A percentile compares a stretch with the other conserved stretches of the same genome.
Evolutionary conservation across 1,284 basidiomycete species (phyloP).

Genomic region (Papiliotrema terrestris): DNA sequence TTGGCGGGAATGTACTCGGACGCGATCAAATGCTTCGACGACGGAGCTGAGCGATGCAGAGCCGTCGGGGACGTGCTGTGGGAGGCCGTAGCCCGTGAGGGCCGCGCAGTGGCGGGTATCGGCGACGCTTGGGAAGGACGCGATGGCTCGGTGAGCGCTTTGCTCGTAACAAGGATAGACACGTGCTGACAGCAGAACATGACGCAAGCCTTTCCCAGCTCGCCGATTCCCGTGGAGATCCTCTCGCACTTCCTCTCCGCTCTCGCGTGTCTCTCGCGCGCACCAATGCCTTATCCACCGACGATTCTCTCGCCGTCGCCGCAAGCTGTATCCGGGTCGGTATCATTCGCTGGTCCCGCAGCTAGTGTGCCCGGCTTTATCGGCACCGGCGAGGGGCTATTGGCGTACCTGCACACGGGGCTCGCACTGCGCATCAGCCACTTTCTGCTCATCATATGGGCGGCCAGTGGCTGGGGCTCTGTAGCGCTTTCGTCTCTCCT

Average conservation of each 20-base stretch:
- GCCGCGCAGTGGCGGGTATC: conserved; percentile 69
- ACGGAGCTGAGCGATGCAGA: conserved; percentile 71
- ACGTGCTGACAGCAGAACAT: conserved; percentile 19
- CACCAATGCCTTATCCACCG: conserved; percentile 38
- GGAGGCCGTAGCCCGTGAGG: conserved; percentile 82
- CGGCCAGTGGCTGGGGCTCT: conserved; percentile 79
- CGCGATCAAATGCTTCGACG: conserved; percentile 77
- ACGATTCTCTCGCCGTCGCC: conserved; percentile 36
- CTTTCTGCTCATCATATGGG: conserved; percentile 66
- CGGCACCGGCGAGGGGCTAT: conserved; percentile 42
- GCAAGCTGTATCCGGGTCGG: conserved; percentile 22
- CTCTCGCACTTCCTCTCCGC: conserved; percentile 38
- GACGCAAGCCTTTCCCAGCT: conserved; percentile 35
- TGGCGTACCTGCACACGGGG: conserved; percentile 43
- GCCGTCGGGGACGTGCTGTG: conserved; percentile 71
- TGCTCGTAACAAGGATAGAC: neutral
- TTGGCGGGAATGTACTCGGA: conserved; percentile 76
- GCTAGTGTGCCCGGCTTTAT: conserved; percentile 12
- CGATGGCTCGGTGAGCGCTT: conserved; percentile 57
- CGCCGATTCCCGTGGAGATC: conserved; percentile 42
- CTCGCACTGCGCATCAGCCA: conserved; percentile 43
- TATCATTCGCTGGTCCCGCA: conserved; percentile 24
- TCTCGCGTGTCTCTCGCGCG: conserved; percentile 32
- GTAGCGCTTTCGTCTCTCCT: conserved; percentile 71
- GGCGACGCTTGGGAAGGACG: conserved; percentile 76